Base-by-base conservation (phyloP, 139 green algal genomes). In the Parachlorella kessleri region DNA sequence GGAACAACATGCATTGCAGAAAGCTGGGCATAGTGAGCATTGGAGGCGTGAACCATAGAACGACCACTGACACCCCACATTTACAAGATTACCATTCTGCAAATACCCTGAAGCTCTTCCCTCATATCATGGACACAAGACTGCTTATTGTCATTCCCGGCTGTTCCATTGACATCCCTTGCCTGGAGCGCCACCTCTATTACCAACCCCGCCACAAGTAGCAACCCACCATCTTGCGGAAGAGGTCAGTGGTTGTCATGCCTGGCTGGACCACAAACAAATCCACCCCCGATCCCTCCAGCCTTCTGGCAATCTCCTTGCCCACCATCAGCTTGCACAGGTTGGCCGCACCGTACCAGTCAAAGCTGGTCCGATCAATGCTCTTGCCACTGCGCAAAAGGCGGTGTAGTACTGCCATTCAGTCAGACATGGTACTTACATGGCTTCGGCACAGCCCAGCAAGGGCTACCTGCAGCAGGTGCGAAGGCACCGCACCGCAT, bases 181-280 rank as follows among this genome's bases (percentile, higher is more conserved):
- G 41, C 41, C 9, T 28, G 33, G 2, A 5, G 65, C 32, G 7
- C 39, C 0, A 63, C 1, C 8, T 21, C 14, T 33, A n/a, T 5
- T 32, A 14, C 1, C 37, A 10, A 28, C 2, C 30, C 7, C 18
- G 5, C 5, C 28, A 6, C 24, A 24, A 6, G 2, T 0, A 59
- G 18, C 18, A 28, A 18, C 72, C 0, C 55, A 70, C 72, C 72
- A 70, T 70, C 28, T 79, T 84, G 55, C 55, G 69, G 37, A 81
- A 81, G 32, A 86, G 75, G 23, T 66, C 72, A 14, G 82, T 84
- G 6, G 75, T 53, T 33, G 73, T 72, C 41, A 84, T 73, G 33
- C 82, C 82, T 3, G 82, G 81, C 66, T 86, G 77, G 4, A 81
- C 68, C 2, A 66, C 37, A 73, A 83, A 84, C 55, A 75, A 63